Percentiles rank a stretch among this genome's conserved stretches.
Conservation (phyloP, 768 basidiomycete genomes). For the Clitopilus hobsonii region DNA sequence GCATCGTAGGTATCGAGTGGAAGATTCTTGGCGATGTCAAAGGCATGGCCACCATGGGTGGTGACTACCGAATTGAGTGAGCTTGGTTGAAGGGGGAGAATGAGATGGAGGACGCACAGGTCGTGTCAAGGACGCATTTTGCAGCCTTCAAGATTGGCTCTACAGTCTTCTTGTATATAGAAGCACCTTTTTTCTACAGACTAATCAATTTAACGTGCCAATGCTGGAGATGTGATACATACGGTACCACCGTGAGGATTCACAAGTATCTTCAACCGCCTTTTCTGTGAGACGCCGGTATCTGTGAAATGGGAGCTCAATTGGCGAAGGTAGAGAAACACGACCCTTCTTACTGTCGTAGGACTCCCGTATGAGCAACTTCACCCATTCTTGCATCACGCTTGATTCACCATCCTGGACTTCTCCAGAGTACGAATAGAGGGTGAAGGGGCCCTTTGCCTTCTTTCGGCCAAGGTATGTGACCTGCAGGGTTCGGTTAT, state of each 20-base stretch:
- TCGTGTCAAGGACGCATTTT: constrained; percentile 55
- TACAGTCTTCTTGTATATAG: constrained; percentile 51
- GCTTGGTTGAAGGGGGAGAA: not conserved
- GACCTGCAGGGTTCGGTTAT: constrained; percentile 34
- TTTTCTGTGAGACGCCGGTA: constrained; percentile 48
- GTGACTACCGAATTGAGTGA: constrained; percentile 44
- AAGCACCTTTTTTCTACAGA: constrained; percentile 54
- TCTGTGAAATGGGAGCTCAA: constrained; percentile 10
- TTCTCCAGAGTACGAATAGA: constrained; percentile 41
- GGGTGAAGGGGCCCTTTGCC: constrained; percentile 29
- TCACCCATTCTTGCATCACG: constrained; percentile 46
- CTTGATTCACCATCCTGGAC: constrained; percentile 28
- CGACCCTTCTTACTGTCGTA: constrained; percentile 52
- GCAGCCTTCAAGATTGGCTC: constrained; percentile 73
- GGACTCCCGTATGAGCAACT: constrained; percentile 46
- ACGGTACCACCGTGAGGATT: constrained; percentile 83
- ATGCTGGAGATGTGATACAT: constrained; percentile 18
- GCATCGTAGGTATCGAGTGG: constrained; percentile 60
- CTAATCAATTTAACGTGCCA: not conserved
- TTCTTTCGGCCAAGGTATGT: constrained; percentile 46
- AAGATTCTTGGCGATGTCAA: constrained; percentile 55
- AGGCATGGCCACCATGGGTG: constrained; percentile 57
- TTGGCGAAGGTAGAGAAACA: not conserved
- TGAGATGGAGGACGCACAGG: constrained; percentile 41
- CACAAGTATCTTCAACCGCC: constrained; percentile 63